A percentile compares a stretch with the other conserved stretches of the same genome.
Conservation (phyloP, 768 basidiomycete species). For the Suillus paluster region DNA sequence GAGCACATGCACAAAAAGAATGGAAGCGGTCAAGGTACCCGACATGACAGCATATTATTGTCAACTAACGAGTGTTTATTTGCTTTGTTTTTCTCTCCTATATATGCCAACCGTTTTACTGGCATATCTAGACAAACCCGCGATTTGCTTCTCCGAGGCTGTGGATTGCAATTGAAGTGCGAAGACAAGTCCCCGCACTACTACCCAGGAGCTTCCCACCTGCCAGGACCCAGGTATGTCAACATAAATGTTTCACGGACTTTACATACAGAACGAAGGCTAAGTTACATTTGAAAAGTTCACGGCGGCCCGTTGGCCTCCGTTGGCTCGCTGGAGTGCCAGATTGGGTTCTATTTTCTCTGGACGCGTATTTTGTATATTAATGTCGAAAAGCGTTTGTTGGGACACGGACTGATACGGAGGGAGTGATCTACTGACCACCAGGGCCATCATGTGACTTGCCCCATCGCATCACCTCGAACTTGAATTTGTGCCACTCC, state of each 20-base stretch:
- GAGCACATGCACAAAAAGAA: neutral
- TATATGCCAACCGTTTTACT: too few relatives aligned
- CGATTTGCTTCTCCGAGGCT: too few relatives aligned
- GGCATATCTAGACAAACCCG: neutral
- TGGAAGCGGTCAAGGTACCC: neutral
- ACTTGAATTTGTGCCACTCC: too few relatives aligned
- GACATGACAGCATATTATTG: neutral
- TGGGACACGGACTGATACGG: too few relatives aligned
- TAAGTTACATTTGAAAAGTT: neutral
- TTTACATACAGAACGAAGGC: neutral
- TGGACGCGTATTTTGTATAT: neutral
- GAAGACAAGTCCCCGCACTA: neutral
- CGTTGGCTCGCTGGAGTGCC: neutral
- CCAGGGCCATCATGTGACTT: neutral
- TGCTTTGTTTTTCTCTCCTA: neutral
- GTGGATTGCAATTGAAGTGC: too few relatives aligned
- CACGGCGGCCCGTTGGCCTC: neutral
- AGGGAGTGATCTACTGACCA: too few relatives aligned
- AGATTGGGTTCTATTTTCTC: neutral
- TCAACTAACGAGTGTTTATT: neutral
- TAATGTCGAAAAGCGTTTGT: too few relatives aligned
- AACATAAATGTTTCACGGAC: neutral
- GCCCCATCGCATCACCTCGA: neutral
- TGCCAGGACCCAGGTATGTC: too few relatives aligned
- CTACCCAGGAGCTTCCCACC: neutral